A percentile compares a stretch with the other conserved stretches of the same genome.
Evolutionary conservation across 1,284 basidiomycete species (phyloP).

Genomic region (Retiboletus flavoniger): DNA sequence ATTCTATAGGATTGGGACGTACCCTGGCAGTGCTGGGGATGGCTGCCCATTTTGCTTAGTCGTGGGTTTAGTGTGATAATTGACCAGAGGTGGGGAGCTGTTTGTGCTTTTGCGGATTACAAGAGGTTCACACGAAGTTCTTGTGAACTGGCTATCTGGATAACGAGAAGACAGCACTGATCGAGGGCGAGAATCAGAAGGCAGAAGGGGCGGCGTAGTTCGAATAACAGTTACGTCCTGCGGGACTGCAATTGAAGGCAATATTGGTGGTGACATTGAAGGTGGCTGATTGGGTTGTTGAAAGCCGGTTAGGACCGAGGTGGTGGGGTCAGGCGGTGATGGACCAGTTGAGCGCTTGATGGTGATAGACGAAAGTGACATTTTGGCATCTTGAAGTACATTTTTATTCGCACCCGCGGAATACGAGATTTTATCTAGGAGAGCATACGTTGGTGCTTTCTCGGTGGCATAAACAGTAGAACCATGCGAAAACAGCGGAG

Average conservation of each 20-base stretch:
- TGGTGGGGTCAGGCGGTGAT: background rate
- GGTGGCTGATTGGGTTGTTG: background rate
- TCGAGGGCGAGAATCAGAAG: background rate
- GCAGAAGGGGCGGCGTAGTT: background rate
- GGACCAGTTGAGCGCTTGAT: background rate
- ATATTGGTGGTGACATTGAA: background rate
- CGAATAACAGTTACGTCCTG: background rate
- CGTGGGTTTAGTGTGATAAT: slow-evolving; percentile 12
- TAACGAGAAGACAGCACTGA: background rate
- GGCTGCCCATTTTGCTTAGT: background rate
- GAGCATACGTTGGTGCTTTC: background rate
- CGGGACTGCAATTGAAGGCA: background rate
- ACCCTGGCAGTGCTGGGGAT: slow-evolving; percentile 11
- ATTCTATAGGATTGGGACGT: background rate
- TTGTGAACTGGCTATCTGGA: background rate
- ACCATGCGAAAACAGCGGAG: background rate
- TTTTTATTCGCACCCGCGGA: background rate
- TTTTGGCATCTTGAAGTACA: background rate
- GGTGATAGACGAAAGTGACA: background rate
- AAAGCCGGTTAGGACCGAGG: background rate
- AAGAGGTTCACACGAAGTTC: background rate
- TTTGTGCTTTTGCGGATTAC: background rate
- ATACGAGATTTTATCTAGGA: background rate
- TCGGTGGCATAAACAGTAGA: background rate
- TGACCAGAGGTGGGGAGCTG: slow-evolving; percentile 1